Evolutionary conservation across 805 yeast species (phyloP).

Genomic region (Yarrowia sp.): DNA sequence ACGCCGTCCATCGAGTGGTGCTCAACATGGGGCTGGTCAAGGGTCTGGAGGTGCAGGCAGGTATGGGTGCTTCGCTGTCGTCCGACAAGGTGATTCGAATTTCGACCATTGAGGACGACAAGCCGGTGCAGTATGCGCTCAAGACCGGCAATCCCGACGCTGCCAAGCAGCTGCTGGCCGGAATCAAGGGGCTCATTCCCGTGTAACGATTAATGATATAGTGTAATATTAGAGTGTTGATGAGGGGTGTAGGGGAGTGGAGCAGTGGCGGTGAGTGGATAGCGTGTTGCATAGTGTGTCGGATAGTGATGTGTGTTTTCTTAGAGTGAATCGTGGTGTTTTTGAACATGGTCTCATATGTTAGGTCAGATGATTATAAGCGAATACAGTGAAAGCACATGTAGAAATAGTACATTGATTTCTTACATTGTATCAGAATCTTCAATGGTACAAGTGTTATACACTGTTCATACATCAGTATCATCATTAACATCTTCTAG

Average conservation of each 20-base stretch:
- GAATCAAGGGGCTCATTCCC: conserved; percentile 42
- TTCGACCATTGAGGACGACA: conserved; percentile 66
- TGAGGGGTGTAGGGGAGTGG: background rate
- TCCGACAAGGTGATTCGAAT: conserved; percentile 85
- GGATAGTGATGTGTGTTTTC: too few species aligned
- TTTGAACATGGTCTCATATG: too few species aligned
- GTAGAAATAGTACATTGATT: too few species aligned
- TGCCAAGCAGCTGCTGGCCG: conserved; percentile 63
- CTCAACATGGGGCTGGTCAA: conserved; percentile 73
- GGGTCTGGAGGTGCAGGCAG: conserved; percentile 70
- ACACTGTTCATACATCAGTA: too few species aligned
- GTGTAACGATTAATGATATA: conserved; percentile 17
- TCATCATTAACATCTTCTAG: too few species aligned
- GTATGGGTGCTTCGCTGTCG: conserved; percentile 83
- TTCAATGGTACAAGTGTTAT: too few species aligned
- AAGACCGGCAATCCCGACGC: conserved; percentile 69
- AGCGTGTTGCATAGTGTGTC: too few species aligned
- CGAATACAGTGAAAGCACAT: too few species aligned
- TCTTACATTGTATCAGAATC: too few species aligned
- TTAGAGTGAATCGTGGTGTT: too few species aligned
- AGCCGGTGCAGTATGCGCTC: conserved; percentile 83
- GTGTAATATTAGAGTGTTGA: conserved; percentile 20
- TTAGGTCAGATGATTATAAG: too few species aligned
- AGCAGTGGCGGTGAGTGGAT: too few species aligned
- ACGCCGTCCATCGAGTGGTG: conserved; percentile 81